Percentiles rank a stretch among this genome's conserved stretches.
These are phyloP conservation scores for Furculomyces boomerangus DNA, from an alignment of 371 early-diverging fungal genomes.

Conservation along the genomic window DNA sequence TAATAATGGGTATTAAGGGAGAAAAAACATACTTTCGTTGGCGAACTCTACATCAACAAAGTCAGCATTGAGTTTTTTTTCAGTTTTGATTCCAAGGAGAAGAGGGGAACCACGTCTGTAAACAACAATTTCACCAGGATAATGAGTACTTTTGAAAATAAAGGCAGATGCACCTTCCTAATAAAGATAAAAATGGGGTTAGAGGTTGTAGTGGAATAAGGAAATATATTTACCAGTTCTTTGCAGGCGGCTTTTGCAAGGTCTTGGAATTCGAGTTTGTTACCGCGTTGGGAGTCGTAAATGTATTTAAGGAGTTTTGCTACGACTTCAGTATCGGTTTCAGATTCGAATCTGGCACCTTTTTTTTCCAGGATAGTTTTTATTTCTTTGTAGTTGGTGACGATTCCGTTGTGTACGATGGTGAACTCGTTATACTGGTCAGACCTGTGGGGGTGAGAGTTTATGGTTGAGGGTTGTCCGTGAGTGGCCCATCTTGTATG, in stretches of 20 bases:
- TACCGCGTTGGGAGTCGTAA: slow-evolving; percentile 74
- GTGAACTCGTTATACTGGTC: slow-evolving; percentile 78
- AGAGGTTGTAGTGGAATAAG: no score
- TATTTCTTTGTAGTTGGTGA: slow-evolving; percentile 98
- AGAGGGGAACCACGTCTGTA: slow-evolving; percentile 97
- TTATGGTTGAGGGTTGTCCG: slow-evolving; percentile 86
- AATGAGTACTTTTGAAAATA: slow-evolving; percentile 85
- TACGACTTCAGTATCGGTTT: slow-evolving; percentile 98
- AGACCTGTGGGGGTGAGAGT: slow-evolving; percentile 97
- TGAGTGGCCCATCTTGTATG: slow-evolving; percentile 99
- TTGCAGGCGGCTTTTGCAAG: slow-evolving; percentile 85
- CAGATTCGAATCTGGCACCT: slow-evolving; percentile 90
- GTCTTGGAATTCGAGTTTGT: slow-evolving; percentile 50
- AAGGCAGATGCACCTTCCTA: slow-evolving; percentile 99
- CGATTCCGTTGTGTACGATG: slow-evolving; percentile 98
- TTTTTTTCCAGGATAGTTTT: slow-evolving; percentile 88
- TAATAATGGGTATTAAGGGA: background rate
- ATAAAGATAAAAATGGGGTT: no score
- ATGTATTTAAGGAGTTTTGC: slow-evolving; percentile 95
- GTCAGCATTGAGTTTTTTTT: slow-evolving; percentile 86
- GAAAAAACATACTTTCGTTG: slow-evolving; percentile 1
- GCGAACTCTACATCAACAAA: slow-evolving; percentile 70
- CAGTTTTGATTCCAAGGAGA: slow-evolving; percentile 94
- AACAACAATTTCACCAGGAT: slow-evolving; percentile 89
- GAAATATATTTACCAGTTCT: no score